Conservation (phyloP, 2,329 filamentous ascomycete species). For the Neofusicoccum ribis region DNA sequence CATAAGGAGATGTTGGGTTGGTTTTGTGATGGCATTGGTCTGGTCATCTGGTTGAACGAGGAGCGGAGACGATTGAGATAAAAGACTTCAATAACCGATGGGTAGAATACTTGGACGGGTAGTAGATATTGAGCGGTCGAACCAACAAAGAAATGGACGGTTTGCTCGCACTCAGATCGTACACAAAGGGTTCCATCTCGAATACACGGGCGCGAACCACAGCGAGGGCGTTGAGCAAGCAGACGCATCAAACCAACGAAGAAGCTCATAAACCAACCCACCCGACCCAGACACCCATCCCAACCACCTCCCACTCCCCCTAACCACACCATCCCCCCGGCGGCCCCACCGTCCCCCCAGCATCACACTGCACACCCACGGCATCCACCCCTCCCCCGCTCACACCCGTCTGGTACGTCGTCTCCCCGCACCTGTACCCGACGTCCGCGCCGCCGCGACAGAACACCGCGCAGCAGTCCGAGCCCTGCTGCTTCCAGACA, state of each 20-base stretch:
- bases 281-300: too few species aligned
- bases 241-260: too few species aligned
- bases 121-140: too few species aligned
- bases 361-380: background rate
- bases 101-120: too few species aligned
- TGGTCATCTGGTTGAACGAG: background rate
- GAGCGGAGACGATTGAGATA: background rate
- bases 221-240: too few species aligned
- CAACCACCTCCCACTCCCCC: background rate
- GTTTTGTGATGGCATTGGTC: too few species aligned
- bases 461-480: constrained; percentile 1
- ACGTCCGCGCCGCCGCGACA: background rate
- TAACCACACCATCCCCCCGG: background rate
- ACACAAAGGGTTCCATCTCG: background rate
- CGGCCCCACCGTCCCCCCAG: background rate
- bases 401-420: background rate
- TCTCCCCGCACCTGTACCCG: background rate
- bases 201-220: too few species aligned
- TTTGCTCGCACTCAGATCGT: too few species aligned
- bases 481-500: background rate
- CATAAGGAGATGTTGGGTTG: too few species aligned
- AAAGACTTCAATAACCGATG: too few species aligned
- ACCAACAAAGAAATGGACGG: too few species aligned
- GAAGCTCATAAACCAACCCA: too few species aligned
- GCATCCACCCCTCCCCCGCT: background rate